Evolutionary conservation across 495 filamentous ascomycete species (phyloP).

Genomic region (Talaromyces nanjingensis): DNA sequence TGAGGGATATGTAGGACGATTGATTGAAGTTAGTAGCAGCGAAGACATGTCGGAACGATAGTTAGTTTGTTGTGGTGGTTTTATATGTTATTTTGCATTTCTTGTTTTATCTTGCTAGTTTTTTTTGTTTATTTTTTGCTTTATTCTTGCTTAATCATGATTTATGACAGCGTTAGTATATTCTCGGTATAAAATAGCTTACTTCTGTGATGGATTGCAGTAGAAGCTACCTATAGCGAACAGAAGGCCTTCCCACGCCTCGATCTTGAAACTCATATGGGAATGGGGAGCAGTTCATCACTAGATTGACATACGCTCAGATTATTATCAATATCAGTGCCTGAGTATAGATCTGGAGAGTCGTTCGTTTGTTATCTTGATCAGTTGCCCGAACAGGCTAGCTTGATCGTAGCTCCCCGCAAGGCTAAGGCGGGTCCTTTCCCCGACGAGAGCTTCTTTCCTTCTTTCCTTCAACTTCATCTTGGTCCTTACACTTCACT

Average conservation of each 20-base stretch:
- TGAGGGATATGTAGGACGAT: constrained; percentile 43
- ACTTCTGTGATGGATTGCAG: neutral
- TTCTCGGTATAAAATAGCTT: neutral
- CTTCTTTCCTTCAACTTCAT: neutral
- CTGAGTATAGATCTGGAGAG: no score
- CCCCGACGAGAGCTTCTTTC: constrained; percentile 1
- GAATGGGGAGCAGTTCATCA: no score
- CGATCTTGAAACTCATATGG: neutral
- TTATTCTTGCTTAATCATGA: neutral
- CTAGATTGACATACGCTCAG: no score
- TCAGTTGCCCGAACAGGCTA: neutral
- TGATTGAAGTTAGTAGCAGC: constrained; percentile 30
- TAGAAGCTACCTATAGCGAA: neutral
- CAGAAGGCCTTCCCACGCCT: neutral
- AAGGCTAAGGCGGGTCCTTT: constrained; percentile 6
- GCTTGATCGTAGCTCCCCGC: neutral
- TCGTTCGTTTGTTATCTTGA: neutral
- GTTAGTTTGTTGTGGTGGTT: neutral
- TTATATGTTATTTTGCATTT: neutral
- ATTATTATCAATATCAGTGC: no score
- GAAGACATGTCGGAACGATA: constrained; percentile 13
- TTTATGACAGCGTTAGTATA: neutral
- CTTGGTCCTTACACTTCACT: neutral
- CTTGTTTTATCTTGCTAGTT: neutral
- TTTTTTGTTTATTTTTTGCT: neutral